Conservation (phyloP, 2,329 filamentous ascomycete species). For the Sordariomycetes sp. region DNA sequence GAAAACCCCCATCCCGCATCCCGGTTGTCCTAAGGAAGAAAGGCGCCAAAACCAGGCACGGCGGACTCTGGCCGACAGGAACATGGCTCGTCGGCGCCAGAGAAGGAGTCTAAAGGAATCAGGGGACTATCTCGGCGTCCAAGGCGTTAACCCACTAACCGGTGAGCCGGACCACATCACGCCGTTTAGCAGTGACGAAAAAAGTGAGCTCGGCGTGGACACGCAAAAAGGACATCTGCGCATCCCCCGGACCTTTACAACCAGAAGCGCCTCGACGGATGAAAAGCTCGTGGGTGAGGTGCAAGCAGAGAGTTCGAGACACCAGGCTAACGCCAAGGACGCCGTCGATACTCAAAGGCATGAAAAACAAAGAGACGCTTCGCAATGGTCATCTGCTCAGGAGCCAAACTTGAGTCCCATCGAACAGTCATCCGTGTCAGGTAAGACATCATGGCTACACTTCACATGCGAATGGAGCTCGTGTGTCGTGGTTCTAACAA, state of each 20-base stretch:
- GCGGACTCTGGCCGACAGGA: constrained; percentile 16
- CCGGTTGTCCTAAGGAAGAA: neutral
- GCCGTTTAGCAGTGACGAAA: constrained; percentile 29
- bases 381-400: constrained; percentile 37
- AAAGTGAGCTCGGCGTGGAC: constrained; percentile 16
- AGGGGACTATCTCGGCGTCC: constrained; percentile 45
- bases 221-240: constrained; percentile 17
- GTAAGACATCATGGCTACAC: neutral
- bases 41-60: constrained; percentile 4
- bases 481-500: neutral
- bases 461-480: neutral
- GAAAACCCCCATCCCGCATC: neutral
- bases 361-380: constrained; percentile 27
- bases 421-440: constrained; percentile 21
- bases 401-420: constrained; percentile 37
- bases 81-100: constrained; percentile 14
- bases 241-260: constrained; percentile 18
- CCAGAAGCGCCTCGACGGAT: constrained; percentile 19
- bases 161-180: constrained; percentile 37
- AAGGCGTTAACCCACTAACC: constrained; percentile 43
- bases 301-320: neutral
- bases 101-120: constrained; percentile 35
- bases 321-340: neutral
- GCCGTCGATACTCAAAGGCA: neutral
- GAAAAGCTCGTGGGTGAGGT: constrained; percentile 6